Evolutionary conservation across 257 asterid genomes (phyloP).

Genomic region (Orobanche coerulescens): DNA sequence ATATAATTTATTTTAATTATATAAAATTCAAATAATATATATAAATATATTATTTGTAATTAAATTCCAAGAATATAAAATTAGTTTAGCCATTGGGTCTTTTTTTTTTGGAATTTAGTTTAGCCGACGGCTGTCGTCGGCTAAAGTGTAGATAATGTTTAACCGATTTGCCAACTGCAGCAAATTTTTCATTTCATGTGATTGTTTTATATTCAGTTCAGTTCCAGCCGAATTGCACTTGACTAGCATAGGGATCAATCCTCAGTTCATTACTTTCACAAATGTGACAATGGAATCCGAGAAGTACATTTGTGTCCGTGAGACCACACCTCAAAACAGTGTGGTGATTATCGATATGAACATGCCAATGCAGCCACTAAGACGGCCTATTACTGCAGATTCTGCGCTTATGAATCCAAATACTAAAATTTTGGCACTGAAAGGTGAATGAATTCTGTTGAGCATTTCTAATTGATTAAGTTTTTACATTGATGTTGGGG

Average conservation of each 20-base stretch:
- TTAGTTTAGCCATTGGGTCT: too few relatives aligned
- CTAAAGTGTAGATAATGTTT: too few relatives aligned
- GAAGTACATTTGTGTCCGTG: slow-evolving; percentile 92
- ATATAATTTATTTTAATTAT: too few relatives aligned
- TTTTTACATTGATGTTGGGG: background rate
- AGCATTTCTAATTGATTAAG: background rate
- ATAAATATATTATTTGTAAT: too few relatives aligned
- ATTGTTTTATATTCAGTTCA: slow-evolving; percentile 21
- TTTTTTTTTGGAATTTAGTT: too few relatives aligned
- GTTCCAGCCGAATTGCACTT: slow-evolving; percentile 60
- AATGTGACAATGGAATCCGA: slow-evolving; percentile 99
- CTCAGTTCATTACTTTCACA: slow-evolving; percentile 88
- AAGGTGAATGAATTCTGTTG: slow-evolving; percentile 46
- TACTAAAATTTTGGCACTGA: slow-evolving; percentile 78
- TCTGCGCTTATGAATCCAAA: slow-evolving; percentile 98
- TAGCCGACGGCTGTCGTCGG: too few relatives aligned
- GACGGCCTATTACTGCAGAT: slow-evolving; percentile 98
- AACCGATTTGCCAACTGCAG: slow-evolving; percentile 17
- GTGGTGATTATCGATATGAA: slow-evolving; percentile 92
- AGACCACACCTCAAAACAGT: slow-evolving; percentile 91
- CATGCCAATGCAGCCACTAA: slow-evolving; percentile 93
- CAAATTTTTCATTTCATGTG: background rate
- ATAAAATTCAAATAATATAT: too few relatives aligned
- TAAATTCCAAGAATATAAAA: too few relatives aligned
- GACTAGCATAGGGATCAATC: slow-evolving; percentile 90